A percentile compares a stretch with the other conserved stretches of the same genome.
Evolutionary conservation across 768 basidiomycete genomes (phyloP).

Genomic region (Hemileccinum rubropunctum): DNA sequence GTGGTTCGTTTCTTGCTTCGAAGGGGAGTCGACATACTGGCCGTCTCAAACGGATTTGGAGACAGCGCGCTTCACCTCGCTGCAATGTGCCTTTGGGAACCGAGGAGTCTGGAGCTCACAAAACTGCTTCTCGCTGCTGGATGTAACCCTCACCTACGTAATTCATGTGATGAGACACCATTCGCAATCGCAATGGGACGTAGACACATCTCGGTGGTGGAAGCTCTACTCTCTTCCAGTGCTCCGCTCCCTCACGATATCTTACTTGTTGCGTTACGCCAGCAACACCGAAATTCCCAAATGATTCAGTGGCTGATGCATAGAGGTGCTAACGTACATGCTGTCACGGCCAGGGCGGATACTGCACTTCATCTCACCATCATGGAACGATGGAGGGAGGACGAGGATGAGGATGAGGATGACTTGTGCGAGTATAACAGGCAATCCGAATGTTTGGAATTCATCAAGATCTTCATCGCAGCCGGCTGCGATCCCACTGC

Average conservation of each 20-base stretch:
- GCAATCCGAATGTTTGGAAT: no score
- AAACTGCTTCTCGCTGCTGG: conserved; percentile 1
- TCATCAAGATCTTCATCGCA: not conserved
- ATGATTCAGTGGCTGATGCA: no score
- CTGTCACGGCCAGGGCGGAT: no score
- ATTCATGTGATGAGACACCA: not conserved
- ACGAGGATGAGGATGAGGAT: no score
- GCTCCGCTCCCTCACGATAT: no score
- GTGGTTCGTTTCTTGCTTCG: conserved; percentile 5
- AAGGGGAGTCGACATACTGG: not conserved
- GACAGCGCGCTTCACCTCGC: not conserved
- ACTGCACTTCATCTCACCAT: no score
- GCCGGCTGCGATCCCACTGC: not conserved
- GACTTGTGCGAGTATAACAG: no score
- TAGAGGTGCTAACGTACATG: no score
- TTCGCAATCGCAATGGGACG: not conserved
- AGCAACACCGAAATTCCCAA: no score
- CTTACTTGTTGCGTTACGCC: no score
- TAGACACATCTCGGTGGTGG: no score
- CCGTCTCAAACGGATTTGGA: not conserved
- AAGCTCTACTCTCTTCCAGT: not conserved
- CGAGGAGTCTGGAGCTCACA: not conserved
- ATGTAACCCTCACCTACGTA: not conserved
- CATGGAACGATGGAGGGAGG: no score
- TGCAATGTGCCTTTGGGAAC: not conserved